These are phyloP conservation scores for Metschnikowia cubensis DNA, from an alignment of 805 yeast genomes.

Conservation along the genomic window DNA sequence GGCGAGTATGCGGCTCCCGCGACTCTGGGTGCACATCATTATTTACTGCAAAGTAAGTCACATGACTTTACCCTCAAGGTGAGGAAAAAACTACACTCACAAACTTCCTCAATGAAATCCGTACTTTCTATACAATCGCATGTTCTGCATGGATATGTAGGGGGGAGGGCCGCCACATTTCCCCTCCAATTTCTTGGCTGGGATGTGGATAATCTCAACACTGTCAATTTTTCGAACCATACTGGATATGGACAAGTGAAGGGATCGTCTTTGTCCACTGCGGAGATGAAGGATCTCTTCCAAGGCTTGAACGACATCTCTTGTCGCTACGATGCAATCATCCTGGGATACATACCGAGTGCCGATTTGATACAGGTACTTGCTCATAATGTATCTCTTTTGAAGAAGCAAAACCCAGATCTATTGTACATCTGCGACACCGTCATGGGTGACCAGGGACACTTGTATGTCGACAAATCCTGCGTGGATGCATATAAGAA, in stretches of 20 bases:
- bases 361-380: constrained; percentile 13
- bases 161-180: constrained; percentile 85
- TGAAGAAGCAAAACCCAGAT: constrained; percentile 12
- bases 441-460: constrained; percentile 22
- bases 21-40: not conserved
- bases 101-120: constrained; percentile 17
- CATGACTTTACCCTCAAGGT: not conserved
- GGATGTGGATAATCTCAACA: constrained; percentile 89
- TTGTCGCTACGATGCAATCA: constrained; percentile 16
- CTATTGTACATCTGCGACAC: constrained; percentile 20
- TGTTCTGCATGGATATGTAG: constrained; percentile 94
- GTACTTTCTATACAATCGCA: constrained; percentile 69
- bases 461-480: constrained; percentile 15
- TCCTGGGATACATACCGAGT: constrained; percentile 19
- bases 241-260: constrained; percentile 69
- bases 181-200: constrained; percentile 85
- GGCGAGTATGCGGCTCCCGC: not conserved
- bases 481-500: constrained; percentile 15
- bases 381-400: constrained; percentile 5
- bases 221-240: constrained; percentile 87
- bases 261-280: constrained; percentile 10
- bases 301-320: constrained; percentile 12
- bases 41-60: constrained; percentile 1
- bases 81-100: not conserved
- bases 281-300: constrained; percentile 13